Base-by-base conservation (phyloP, 2,329 filamentous ascomycete species). In the Colletotrichum spaethianum region DNA sequence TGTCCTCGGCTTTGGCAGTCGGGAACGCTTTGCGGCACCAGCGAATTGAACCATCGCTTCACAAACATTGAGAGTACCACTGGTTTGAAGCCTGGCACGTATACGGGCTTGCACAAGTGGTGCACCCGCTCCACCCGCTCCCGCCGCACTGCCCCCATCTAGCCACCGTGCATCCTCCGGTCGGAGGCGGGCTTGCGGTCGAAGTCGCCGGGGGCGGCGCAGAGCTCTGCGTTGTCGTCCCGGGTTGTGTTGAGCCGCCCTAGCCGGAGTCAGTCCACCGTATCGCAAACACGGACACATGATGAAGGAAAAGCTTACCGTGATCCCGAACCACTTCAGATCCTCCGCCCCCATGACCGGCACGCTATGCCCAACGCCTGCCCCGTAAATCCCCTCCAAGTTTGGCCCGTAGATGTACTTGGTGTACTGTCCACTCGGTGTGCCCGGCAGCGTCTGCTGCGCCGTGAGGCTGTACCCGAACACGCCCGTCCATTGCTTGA, bases 401-500 rank as follows among this genome's bases (percentile, higher is more conserved):
- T 60, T 76, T 16, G 78, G 75, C 12, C 81, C 80, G 66, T 79
- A 82, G 42, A 81, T 76, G 63, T 75, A 78, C 44, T 77, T 81
- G 12, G 77, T 79, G 67, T 79, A 81, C 20, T 76, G 76, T 26
- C 74, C 71, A 50, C 78, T 77, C 14, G 80, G 80, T 40, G 62
- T 75, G 36, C 81, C 79, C 42, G 75, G 67, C 18, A 75, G 60
- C 44, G 76, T 75, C 62, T 73, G 74, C 9, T 77, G 78, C 8
- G 81, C 70, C n/a, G 76, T 75, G 57, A 77, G 71, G 38, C 71
- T 76, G 33, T 80, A 79, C 11, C 86, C 86, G 64, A 87, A 84
- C 1, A 89, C 83, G 23, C 82, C 84, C 0, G 86, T 83, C 87
- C 87, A 89, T 80, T 89, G 82, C 82, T 89, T 89, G 76, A 88